These are phyloP conservation scores for Xylariales sp. DNA, from an alignment of 2,329 filamentous ascomycete species.

Conservation along the genomic window DNA sequence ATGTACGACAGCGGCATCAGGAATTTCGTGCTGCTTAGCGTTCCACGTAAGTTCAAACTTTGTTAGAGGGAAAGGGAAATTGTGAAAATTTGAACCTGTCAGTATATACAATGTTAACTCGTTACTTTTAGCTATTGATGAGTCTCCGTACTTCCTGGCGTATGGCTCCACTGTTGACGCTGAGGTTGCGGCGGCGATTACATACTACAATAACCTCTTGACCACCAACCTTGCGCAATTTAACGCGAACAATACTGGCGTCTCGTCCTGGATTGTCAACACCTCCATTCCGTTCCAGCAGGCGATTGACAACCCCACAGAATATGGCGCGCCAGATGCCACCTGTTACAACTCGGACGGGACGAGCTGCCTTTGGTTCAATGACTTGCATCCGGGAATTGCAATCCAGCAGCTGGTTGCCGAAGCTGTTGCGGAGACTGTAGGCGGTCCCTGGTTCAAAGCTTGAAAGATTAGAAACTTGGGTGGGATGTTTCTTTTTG, in stretches of 20 bases:
- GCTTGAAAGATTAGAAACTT: too few relatives aligned
- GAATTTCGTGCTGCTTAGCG: constrained; percentile 14
- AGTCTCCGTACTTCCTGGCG: constrained; percentile 2
- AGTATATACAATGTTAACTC: too few relatives aligned
- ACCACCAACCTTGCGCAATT: constrained; percentile 6
- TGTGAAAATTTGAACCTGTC: neutral
- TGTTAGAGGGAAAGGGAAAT: neutral
- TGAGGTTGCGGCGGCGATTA: constrained; percentile 6
- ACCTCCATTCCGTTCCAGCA: constrained; percentile 11
- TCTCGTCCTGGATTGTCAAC: constrained; percentile 10
- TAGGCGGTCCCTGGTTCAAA: constrained; percentile 5
- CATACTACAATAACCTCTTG: constrained; percentile 10
- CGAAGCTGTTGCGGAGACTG: constrained; percentile 9
- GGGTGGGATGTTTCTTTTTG: too few relatives aligned
- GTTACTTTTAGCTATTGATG: constrained; percentile 3
- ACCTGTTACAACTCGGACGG: constrained; percentile 14
- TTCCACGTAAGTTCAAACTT: constrained; percentile 8
- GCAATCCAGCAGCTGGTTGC: constrained; percentile 14
- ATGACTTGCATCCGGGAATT: constrained; percentile 15
- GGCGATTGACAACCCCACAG: constrained; percentile 13
- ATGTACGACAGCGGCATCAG: constrained; percentile 12
- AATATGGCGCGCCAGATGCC: constrained; percentile 14
- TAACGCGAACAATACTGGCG: constrained; percentile 1
- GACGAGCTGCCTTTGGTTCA: constrained; percentile 14
- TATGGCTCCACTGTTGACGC: constrained; percentile 1